Conservation (phyloP, 805 yeast species). For the Schwanniomyces occidentalis region DNA sequence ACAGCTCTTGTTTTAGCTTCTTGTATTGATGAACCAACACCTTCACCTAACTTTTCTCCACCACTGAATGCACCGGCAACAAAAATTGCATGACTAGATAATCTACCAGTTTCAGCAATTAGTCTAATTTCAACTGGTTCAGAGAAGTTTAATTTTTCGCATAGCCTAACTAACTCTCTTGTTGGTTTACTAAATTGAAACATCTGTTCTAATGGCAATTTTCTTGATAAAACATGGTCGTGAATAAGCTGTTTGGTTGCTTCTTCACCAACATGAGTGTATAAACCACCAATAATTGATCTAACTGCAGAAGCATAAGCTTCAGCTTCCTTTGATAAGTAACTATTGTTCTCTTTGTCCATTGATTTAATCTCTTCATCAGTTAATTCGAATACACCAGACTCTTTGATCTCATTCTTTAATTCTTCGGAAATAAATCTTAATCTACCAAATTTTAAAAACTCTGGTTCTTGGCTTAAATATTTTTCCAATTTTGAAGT, state of each 20-base stretch:
- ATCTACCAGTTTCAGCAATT: slow-evolving; percentile 91
- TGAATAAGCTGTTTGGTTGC: slow-evolving; percentile 68
- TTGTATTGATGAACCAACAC: slow-evolving; percentile 83
- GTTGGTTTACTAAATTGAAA: slow-evolving; percentile 85
- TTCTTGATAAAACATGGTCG: slow-evolving; percentile 78
- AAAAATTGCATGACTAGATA: slow-evolving; percentile 77
- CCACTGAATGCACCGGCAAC: slow-evolving; percentile 93
- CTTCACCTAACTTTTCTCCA: slow-evolving; percentile 82
- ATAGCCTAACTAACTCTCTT: slow-evolving; percentile 73
- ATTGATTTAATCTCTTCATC: slow-evolving; percentile 21
- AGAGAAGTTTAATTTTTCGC: slow-evolving; percentile 71
- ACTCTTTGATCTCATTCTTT: slow-evolving; percentile 35
- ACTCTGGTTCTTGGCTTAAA: slow-evolving; percentile 66
- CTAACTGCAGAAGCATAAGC: slow-evolving; percentile 74
- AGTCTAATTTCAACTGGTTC: slow-evolving; percentile 75
- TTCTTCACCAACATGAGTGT: slow-evolving; percentile 68
- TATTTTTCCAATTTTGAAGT: slow-evolving; percentile 63
- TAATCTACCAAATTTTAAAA: slow-evolving; percentile 68
- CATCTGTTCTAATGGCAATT: slow-evolving; percentile 70
- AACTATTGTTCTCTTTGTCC: slow-evolving; percentile 17
- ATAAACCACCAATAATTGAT: slow-evolving; percentile 79
- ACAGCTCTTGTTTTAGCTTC: slow-evolving; percentile 94
- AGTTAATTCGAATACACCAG: slow-evolving; percentile 50
- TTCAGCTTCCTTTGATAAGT: slow-evolving; percentile 37
- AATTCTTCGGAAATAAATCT: slow-evolving; percentile 44